These are phyloP conservation scores for Lactifluus pinguis DNA, from an alignment of 768 basidiomycete genomes.

Conservation along the genomic window DNA sequence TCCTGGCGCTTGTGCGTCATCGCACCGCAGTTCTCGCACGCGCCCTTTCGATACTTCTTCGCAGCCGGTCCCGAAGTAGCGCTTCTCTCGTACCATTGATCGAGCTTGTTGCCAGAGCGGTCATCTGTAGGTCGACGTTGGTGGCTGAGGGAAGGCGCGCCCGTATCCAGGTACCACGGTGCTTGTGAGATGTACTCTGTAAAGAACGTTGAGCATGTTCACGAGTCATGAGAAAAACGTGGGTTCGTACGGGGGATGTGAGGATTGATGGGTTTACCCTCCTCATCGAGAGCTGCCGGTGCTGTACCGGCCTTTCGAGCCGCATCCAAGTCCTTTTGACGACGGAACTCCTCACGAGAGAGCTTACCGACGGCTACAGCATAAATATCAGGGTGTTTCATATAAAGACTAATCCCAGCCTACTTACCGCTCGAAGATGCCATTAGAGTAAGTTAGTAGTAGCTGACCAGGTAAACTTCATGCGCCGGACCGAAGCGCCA, in stretches of 20 bases:
- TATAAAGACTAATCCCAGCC: neutral
- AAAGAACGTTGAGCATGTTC: neutral
- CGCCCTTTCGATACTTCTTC: constrained; percentile 95
- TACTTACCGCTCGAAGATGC: constrained; percentile 21
- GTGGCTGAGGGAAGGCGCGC: constrained; percentile 87
- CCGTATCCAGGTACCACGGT: constrained; percentile 97
- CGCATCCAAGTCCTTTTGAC: constrained; percentile 95
- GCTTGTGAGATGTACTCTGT: constrained; percentile 96
- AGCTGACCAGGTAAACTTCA: neutral
- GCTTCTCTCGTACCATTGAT: constrained; percentile 89
- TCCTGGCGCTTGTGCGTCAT: constrained; percentile 88
- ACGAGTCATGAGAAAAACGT: neutral
- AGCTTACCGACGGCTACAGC: constrained; percentile 58
- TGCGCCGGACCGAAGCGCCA: too few relatives aligned
- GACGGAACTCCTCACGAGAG: constrained; percentile 88
- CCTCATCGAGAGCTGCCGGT: constrained; percentile 89
- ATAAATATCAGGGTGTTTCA: constrained; percentile 1
- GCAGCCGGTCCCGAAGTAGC: constrained; percentile 80
- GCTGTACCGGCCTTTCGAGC: constrained; percentile 98
- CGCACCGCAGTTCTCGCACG: constrained; percentile 98
- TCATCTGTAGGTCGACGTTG: constrained; percentile 66
- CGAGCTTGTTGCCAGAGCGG: constrained; percentile 57
- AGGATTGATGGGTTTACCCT: constrained; percentile 94
- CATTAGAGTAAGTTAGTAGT: neutral
- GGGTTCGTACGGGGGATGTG: constrained; percentile 88